Base-by-base conservation (phyloP, 2,329 filamentous ascomycete species). In the Verticillium tricorpus region DNA sequence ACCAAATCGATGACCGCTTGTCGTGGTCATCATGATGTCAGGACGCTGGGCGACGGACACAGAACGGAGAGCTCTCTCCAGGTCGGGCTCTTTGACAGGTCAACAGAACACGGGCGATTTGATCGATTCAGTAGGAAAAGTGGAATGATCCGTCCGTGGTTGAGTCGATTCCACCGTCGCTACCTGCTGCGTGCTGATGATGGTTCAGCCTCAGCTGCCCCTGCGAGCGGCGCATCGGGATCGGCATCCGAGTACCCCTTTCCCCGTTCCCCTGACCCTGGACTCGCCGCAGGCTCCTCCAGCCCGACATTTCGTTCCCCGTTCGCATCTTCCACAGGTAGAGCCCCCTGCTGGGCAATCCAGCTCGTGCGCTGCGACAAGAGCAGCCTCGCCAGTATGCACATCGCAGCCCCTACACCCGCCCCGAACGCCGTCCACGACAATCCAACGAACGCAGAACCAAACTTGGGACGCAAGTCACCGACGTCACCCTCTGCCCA, bases 1-100 rank as follows among this genome's bases (percentile, higher is more conserved):
- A 58, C 45, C 55, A 25, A 64, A 61, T 66, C 64, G 60, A 66
- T 66, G 64, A 66, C 64, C 56, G 59, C 63, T 65, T 59, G 45
- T 60, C 57, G 17, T 19, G 56, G 17, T 32, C 57, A 15, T 19
- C 57, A 66, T 66, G 64, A 66, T 63, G 64, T 66, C 64, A 66
- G 63, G 56, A 61, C 25, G 2, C 12, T 12, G 31, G 14, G 7
- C 15, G 37, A 52, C 15, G n/a, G 45, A 52, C n/a, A 52, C 45
- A 52, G 17, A 9, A 9, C 19, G 45, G 45, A 52, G 12, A 22
- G 19, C n/a, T 52, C 45, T 5, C n/a, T 52, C 45, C 45, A 22
- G 2, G 14, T 35, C 34, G 34, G 14, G 3, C 9, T 9, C n/a
- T 3, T 35, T 35, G 9, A 35, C 34, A 35, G 34, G 45, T 52